Base-by-base conservation (phyloP, 1,139 yeast genomes). In the Saccharomyces hybrid region DNA sequence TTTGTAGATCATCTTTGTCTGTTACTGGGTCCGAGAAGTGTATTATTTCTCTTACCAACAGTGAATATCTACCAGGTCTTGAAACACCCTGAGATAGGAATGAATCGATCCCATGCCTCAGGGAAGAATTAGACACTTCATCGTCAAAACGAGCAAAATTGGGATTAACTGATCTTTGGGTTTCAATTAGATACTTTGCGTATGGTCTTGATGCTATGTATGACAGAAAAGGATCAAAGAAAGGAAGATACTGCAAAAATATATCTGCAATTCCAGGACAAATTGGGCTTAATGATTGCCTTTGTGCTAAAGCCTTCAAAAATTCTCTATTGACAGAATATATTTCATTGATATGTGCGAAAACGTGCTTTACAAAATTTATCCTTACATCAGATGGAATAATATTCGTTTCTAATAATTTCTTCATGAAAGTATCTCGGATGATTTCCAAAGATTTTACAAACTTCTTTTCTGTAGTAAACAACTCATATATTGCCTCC, bases 161-260 rank as follows among this genome's bases (percentile, higher is more conserved):
- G 56, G 95, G 86, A 70, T 95, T 93, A 28, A 86, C 88, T 57
- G 89, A 86, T 70, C 90, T 89, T 68, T 93, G 99, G 52, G 97
- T 80, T 73, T 93, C 99, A 72, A 90, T 90, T 71, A 93, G 96
- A 72, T 89, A 90, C 70, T 90, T 89, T 13, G 97, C 98, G 73
- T 89, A 90, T 53, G 93, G 90, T 69, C 95, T 95, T 56, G 93
- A 90, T n/a, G 97, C 97, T 56, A 96, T 95, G 69, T 93, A 93
- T 50, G 86, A 80, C 52, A 93, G 86, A 71, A 91, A 93, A 2
- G 98, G 96, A 59, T 90, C 97, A 71, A 93, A 91, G 61, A 81
- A 81, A 9, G 95, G 90, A 41, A 91, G 88, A 67, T 78, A 85
- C 61, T 90, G 95, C 56, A 91, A 73, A 61, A 93, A 84, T 2